Evolutionary conservation across 768 basidiomycete genomes (phyloP).

Genomic region (Podaxis carcinomalis): DNA sequence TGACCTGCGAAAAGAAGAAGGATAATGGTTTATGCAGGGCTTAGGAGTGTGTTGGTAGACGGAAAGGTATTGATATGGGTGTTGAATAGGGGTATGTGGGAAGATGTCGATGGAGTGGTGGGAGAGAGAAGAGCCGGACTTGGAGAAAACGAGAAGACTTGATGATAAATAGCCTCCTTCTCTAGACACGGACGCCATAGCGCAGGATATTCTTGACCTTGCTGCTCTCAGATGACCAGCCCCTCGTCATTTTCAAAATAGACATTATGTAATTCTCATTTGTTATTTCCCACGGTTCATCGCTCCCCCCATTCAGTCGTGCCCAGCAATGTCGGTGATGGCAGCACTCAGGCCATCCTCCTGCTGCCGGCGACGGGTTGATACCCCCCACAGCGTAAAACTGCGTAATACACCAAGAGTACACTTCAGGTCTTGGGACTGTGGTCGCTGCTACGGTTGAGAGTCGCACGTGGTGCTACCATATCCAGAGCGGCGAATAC

Average conservation of each 20-base stretch:
- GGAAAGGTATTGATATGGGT: background rate
- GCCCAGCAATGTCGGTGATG: background rate
- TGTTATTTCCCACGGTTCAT: background rate
- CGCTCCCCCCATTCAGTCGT: background rate
- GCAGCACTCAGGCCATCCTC: background rate
- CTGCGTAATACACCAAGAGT: background rate
- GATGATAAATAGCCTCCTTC: background rate
- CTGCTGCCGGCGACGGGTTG: background rate
- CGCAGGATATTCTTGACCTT: background rate
- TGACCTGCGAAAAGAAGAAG: slow-evolving; percentile 7
- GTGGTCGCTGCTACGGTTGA: background rate
- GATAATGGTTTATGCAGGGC: background rate
- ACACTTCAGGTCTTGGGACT: background rate
- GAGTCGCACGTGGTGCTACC: slow-evolving; percentile 2
- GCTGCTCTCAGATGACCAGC: background rate
- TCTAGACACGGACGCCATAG: background rate
- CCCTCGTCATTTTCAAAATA: background rate
- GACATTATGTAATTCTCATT: background rate
- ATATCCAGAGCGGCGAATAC: background rate
- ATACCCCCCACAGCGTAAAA: background rate
- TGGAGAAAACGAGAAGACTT: background rate
- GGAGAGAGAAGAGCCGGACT: background rate
- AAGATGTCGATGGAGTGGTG: background rate
- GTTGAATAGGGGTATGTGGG: background rate
- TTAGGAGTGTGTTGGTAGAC: background rate